Conservation (phyloP, 768 basidiomycete genomes). For the Hysterangium stoloniferum region DNA sequence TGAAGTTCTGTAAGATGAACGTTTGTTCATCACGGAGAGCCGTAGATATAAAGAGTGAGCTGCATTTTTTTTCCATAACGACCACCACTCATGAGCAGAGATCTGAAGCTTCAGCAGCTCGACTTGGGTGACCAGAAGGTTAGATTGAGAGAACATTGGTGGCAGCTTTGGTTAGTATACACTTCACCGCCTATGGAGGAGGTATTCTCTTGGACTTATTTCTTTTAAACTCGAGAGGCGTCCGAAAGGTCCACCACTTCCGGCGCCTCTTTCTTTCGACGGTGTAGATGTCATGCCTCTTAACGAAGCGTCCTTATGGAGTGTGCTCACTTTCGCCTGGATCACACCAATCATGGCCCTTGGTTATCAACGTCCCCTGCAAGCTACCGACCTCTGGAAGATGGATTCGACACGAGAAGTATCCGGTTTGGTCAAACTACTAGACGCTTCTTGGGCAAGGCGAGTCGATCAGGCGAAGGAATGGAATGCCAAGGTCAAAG, state of each 20-base stretch:
- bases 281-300: constrained; percentile 56
- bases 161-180: neutral
- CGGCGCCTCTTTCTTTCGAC: constrained; percentile 44
- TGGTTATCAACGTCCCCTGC: constrained; percentile 66
- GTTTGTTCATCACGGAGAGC: too few relatives aligned
- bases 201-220: neutral
- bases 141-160: constrained; percentile 30
- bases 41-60: too few relatives aligned
- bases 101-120: neutral
- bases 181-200: neutral
- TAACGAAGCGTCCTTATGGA: constrained; percentile 47
- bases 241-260: constrained; percentile 50
- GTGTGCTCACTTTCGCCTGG: constrained; percentile 58
- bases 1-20: too few relatives aligned
- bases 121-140: constrained; percentile 26
- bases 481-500: constrained; percentile 47
- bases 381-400: constrained; percentile 70
- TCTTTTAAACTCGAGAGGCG: constrained; percentile 32
- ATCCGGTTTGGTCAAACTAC: constrained; percentile 38
- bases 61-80: too few relatives aligned
- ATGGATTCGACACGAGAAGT: constrained; percentile 45
- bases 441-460: constrained; percentile 48
- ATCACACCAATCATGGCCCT: constrained; percentile 43
- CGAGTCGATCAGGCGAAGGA: constrained; percentile 40
- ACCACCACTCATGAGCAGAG: too few relatives aligned